Evolutionary conservation across 1,284 basidiomycete species (phyloP), one percentile per base, ranked within the genome.

Genomic region (Ceratobasidium sp.): DNA sequence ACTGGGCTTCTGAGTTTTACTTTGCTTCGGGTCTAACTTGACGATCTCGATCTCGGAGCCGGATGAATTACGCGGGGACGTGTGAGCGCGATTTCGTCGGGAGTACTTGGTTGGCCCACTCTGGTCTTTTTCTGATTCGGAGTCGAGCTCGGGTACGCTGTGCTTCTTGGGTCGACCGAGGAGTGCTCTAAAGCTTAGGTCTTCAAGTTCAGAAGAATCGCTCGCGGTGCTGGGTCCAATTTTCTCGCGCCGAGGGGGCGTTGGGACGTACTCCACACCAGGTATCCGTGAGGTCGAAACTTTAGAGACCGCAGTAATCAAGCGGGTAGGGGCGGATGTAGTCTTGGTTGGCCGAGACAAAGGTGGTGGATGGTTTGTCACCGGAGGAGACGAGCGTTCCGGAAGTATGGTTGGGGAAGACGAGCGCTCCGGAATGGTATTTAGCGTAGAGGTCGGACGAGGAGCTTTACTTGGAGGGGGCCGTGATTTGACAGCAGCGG

Each of bases 141-240:
- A 54, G 29, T 66, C 60, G 3, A 29, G 25, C 5, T 54, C 60
- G 1, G 60, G 47, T 13, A 27, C 25, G 23, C 39, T 6, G 14
- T 54, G 60, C 25, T 66, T 66, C 52, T 66, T 54, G 36, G 60
- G 52, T 9, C 50, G 60, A n/a, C 29, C 25, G 50, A 66, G 60
- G 6, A 66, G 52, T 6, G 21, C 27, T 14, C 52, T 33, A n/a
- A 66, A 66, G 27, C 39, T 66, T 21, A 66, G 16, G 33, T 66
- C 60, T 27, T 66, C 60, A 11, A 66, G 60, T 16, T 66, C 60
- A 2, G 60, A 66, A 13, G 60, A 66, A 33, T 66, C 60, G 27
- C 50, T 66, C 5, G 60, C 41, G 8, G 16, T 25, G 47, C 21
- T 21, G 7, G 25, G 47, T 14, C 50, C 50, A n/a, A n/a, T 13